phyloP scores from a whole-genome alignment of 441 rosid genomes.

The Gossypium lobatum region DNA sequence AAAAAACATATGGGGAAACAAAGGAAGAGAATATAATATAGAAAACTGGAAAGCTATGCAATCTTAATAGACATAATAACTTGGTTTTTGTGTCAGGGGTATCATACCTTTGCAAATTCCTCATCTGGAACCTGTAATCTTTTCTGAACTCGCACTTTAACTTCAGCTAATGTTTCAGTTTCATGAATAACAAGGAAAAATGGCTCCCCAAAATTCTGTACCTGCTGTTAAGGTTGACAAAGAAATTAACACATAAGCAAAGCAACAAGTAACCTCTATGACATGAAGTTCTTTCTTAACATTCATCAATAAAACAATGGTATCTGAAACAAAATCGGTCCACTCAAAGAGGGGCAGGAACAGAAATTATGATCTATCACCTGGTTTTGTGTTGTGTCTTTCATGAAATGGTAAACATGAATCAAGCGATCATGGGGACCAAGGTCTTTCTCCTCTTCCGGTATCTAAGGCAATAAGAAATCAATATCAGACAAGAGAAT shows the following conservation, averaged over 20 bases:
- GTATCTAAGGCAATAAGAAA: constrained; percentile 27
- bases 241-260: neutral
- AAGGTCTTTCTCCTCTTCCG: constrained; percentile 43
- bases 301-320: neutral
- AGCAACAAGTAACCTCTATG: neutral
- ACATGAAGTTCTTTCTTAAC: constrained; percentile 2
- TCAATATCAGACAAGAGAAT: constrained; percentile 3
- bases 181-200: constrained; percentile 61
- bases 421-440: constrained; percentile 41
- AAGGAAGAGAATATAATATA: neutral
- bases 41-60: neutral
- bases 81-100: neutral
- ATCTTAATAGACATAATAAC: neutral
- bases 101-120: constrained; percentile 55
- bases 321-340: neutral
- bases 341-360: neutral
- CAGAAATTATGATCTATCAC: constrained; percentile 13
- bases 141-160: constrained; percentile 58
- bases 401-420: constrained; percentile 41
- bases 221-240: constrained; percentile 30
- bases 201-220: constrained; percentile 71
- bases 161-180: constrained; percentile 55
- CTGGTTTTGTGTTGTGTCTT: constrained; percentile 39
- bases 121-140: constrained; percentile 63
- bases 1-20: neutral